A percentile compares a stretch with the other conserved stretches of the same genome.
phyloP scores from a whole-genome alignment of 371 early-diverging fungal genomes.

The Blakeslea trispora region DNA sequence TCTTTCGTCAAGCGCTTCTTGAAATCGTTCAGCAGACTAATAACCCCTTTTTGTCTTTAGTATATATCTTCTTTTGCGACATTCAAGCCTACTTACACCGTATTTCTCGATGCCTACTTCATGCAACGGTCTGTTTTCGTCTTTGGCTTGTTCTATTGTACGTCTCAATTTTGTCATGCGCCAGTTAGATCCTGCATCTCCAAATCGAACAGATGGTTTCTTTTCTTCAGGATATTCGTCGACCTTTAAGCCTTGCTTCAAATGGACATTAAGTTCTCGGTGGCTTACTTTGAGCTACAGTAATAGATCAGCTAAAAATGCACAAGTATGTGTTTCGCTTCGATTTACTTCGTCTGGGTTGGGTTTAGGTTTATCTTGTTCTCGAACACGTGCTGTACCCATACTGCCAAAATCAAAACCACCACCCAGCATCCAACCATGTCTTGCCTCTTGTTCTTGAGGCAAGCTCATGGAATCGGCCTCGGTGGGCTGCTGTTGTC shows the following conservation, averaged over 20 bases:
- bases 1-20: constrained; percentile 70
- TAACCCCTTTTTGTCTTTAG: too few species aligned
- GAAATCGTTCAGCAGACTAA: constrained; percentile 66
- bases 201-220: constrained; percentile 46
- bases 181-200: constrained; percentile 81
- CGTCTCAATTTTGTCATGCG: constrained; percentile 81
- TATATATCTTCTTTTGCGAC: too few species aligned
- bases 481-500: constrained; percentile 1
- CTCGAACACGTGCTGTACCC: constrained; percentile 30
- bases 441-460: constrained; percentile 28
- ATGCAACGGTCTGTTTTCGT: constrained; percentile 62
- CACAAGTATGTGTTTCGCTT: too few species aligned
- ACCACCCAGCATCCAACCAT: constrained; percentile 53
- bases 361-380: constrained; percentile 34
- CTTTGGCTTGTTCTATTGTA: constrained; percentile 70
- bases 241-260: constrained; percentile 46
- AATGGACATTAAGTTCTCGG: constrained; percentile 54
- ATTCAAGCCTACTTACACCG: constrained; percentile 59
- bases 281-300: constrained; percentile 50
- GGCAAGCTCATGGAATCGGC: not conserved
- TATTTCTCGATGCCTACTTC: constrained; percentile 78
- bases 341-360: constrained; percentile 42
- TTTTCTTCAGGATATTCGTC: constrained; percentile 50
- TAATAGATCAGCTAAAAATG: not conserved
- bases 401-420: constrained; percentile 46